These are phyloP conservation scores for Neofusicoccum ribis DNA, from an alignment of 2,329 filamentous ascomycete species.

Conservation along the genomic window DNA sequence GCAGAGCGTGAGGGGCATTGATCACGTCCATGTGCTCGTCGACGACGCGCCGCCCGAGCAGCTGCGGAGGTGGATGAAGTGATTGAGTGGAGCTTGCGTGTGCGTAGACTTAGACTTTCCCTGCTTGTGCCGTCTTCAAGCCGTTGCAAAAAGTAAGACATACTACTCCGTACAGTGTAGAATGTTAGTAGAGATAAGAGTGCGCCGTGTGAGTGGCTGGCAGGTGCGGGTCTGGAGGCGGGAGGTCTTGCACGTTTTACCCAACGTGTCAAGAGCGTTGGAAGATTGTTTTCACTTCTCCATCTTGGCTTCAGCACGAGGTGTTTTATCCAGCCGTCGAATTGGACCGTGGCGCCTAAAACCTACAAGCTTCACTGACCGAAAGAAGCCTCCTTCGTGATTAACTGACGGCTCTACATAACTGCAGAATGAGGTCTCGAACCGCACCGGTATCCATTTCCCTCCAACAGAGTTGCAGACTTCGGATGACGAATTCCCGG, in stretches of 20 bases:
- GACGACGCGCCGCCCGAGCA: slow-evolving; percentile 40
- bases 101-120: not conserved
- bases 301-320: not conserved
- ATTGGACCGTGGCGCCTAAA: too few species aligned
- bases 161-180: not conserved
- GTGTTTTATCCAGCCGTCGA: too few species aligned
- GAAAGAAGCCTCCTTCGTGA: too few species aligned
- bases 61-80: slow-evolving; percentile 30
- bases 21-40: slow-evolving; percentile 59
- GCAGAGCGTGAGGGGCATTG: slow-evolving; percentile 60
- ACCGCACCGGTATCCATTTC: too few species aligned
- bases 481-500: too few species aligned
- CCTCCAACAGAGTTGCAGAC: too few species aligned
- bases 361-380: too few species aligned
- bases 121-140: not conserved
- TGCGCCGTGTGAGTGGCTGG: not conserved
- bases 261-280: not conserved
- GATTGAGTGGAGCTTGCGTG: slow-evolving; percentile 7
- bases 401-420: too few species aligned
- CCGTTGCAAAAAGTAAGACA: not conserved
- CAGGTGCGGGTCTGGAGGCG: not conserved
- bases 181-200: not conserved
- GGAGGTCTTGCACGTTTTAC: not conserved
- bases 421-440: too few species aligned
- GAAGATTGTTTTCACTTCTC: not conserved